Base-by-base conservation (phyloP, 2,329 filamentous ascomycete species). In the Hymenoscyphus scutula region DNA sequence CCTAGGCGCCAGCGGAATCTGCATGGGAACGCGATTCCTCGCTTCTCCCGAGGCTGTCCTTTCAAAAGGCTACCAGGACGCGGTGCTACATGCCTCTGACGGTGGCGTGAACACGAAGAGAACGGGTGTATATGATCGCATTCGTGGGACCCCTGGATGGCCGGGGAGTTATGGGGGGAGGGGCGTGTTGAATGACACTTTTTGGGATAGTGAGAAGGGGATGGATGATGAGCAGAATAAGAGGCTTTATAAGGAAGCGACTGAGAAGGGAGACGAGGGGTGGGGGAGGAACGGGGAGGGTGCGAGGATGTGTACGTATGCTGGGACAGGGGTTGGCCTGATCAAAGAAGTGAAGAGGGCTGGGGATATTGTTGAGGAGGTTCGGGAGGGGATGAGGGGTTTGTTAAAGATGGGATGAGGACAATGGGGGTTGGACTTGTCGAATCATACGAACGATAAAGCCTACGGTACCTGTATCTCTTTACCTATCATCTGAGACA, bases 91-190 rank as follows among this genome's bases (percentile, higher is more conserved):
- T 0, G 76, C 78, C 1, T 71, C 55, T 0, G 82, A 84, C 69
- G 82, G 81, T 0, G 82, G 81, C 0, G 71, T 77, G 53, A 76
- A 65, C 3, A 84, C 82, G 0, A 75, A 76, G 5, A 69, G 81
- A 48, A 79, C 77, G 2, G 79, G 77, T 51, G 69, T 83, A 0
- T 84, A 82, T 68, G 81, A 84, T 71, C 67, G 69, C 2, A 68
- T 83, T 5, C 71, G 83, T 2, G 84, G 83, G 0, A 87, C 82
- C 0, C 77, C 75, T 17, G 79, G 78, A 2, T 88, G 86, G 85
- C 83, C 84, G 1, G 71, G 72, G 37, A 73, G 74, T 19, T 86
- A 85, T 69, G 80, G 83, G 70, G 84, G 80, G 1, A 75, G 86
- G 8, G 82, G 81, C 0, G 74, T 88, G 3, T 72, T 82, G 6